A percentile compares a stretch with the other conserved stretches of the same genome.
phyloP scores from a whole-genome alignment of 2,329 filamentous ascomycete genomes.

The Fusarium oxysporum region DNA sequence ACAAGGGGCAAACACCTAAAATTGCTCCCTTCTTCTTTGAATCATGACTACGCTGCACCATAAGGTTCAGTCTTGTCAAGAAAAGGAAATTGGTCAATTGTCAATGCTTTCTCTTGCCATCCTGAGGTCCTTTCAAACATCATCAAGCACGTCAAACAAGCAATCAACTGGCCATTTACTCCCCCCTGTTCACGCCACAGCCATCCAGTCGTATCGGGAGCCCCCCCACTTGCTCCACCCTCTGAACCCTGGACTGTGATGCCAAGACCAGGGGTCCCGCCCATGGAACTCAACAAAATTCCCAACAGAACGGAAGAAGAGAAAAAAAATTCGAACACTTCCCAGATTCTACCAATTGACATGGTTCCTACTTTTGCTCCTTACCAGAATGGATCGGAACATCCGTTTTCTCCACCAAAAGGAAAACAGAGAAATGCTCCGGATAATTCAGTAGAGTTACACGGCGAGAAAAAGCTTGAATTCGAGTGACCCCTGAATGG shows the following conservation, averaged over 20 bases:
- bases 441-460: constrained; percentile 6
- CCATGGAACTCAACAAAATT: constrained; percentile 50
- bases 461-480: constrained; percentile 8
- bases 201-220: constrained; percentile 21
- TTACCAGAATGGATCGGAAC: constrained; percentile 11
- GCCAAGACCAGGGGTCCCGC: constrained; percentile 42
- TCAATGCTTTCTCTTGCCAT: neutral
- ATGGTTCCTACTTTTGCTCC: neutral
- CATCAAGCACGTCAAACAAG: constrained; percentile 15
- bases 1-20: constrained; percentile 9
- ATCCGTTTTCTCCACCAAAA: constrained; percentile 19
- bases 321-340: constrained; percentile 19
- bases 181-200: constrained; percentile 14
- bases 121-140: neutral
- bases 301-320: constrained; percentile 50
- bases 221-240: constrained; percentile 11
- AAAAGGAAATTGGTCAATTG: neutral
- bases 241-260: constrained; percentile 34
- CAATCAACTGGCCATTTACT: neutral
- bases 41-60: neutral
- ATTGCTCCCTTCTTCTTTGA: neutral
- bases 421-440: constrained; percentile 11
- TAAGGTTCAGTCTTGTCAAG: neutral
- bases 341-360: constrained; percentile 6
- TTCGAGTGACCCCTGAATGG: neutral